Evolutionary conservation across 352 stramenopile genomes (phyloP), one percentile per base, ranked within the genome.

Genomic region (Phytophthora cajani): DNA sequence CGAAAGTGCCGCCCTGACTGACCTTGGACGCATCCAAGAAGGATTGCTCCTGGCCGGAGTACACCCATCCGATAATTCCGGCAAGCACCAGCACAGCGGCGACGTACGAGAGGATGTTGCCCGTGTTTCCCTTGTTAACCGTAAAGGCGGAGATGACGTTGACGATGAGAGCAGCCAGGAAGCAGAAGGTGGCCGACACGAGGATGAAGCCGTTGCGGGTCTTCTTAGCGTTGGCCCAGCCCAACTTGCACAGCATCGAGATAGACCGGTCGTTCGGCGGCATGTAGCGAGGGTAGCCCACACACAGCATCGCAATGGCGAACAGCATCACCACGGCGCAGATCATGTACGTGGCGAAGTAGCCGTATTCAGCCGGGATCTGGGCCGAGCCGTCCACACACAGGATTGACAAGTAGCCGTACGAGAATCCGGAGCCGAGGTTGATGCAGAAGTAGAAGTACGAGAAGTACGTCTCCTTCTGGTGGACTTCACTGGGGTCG

Each of bases 271-370:
- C 68, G 9, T 60, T 66, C 0, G 82, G 78, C 33, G 68, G 40
- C 10, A 82, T 51, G 62, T 90, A 90, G 64, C 80, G 82, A 30
- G 66, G 59, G 56, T 68, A 76, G 9, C 76, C 79, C 21, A 76
- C 16, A 21, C 78, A 53, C 36, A 91, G 74, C 17, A 81, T 71
- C n/a, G 67, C 21, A 30, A 86, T 58, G 1, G 77, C 71, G 33
- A 87, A 11, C 9, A 57, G 30, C 73, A 90, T 84, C 14, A 87
- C 74, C 17, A 53, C 47, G 8, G 77, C 75, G 42, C 78, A 87
- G 62, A 90, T 87, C 38, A 87, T 50, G 72, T 80, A 95, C 7
- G 84, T 90, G 14, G 85, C 82, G 55, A 92, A 92, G 77, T 94
- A 96, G 30, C 86, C 85, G 67, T 90, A 94, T 49, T 91, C 71